Base-by-base conservation (phyloP, 495 filamentous ascomycete genomes). In the Aspergillus wentii region DNA sequence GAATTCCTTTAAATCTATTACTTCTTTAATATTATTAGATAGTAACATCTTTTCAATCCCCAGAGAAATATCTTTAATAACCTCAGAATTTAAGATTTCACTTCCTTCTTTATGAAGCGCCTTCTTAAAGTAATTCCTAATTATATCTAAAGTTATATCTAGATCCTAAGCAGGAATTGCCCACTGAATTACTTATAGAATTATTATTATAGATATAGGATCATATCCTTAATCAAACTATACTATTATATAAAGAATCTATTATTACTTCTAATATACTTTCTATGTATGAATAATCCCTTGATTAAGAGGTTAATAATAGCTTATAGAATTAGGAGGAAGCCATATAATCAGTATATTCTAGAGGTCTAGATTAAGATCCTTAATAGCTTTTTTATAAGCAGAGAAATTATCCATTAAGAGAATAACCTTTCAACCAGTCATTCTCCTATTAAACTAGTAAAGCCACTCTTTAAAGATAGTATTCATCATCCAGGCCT, bases 371-470 rank as follows among this genome's bases (percentile, higher is more conserved):
- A 4, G 11, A 9, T 5, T 7, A 8, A 46, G 9, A 3, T 35
- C 22, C 23, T 47, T 19, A 39, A 46, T 20, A 26, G 40, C 50
- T 20, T 33, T 34, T 21, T 51, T 26, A 49, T 63, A 48, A 28
- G 52, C 46, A 19, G 48, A 54, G 28, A 53, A 54, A 18, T 58
- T 59, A 40, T 66, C 55, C n/a, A 66, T 30, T 8, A 57, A 19
- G 13, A 61, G 46, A 18, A 58, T 36, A 30, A 57, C 49, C 30
- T 54, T 55, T 32, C 51, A 34, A 6, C 33, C 41, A 36, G 25
- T 21, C 32, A 57, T 59, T 11, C 44, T 22, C 0, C 22, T 31
- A 47, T 60, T 30, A 43, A 66, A 62, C 43, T 28, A 44, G 1
- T 36, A 16, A 22, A 62, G 21, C 44, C 49, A 63, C 36, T 61